phyloP scores from a whole-genome alignment of 306 rosid genomes.

The Citrullus mucosospermus region DNA sequence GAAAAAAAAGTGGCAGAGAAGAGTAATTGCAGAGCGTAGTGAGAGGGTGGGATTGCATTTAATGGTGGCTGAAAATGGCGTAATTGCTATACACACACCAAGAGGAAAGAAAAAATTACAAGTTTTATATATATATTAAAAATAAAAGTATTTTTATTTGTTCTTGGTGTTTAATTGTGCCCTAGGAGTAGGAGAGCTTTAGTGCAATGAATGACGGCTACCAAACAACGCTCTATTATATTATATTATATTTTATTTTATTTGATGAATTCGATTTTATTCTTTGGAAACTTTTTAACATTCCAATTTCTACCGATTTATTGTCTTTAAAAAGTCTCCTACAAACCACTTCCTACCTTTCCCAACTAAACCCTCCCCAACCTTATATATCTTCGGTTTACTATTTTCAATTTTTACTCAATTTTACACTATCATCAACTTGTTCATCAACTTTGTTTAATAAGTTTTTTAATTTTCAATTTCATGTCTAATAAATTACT shows the following conservation, averaged over 20 bases:
- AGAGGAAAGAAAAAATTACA: background rate
- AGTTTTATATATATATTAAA: no score
- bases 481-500: no score
- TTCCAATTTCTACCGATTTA: background rate
- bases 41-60: conserved; percentile 98
- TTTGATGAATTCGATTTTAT: background rate
- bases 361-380: background rate
- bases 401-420: no score
- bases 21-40: conserved; percentile 93
- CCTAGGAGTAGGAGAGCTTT: background rate
- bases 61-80: conserved; percentile 65
- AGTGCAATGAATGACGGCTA: conserved; percentile 16
- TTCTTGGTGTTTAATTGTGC: background rate
- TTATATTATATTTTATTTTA: background rate
- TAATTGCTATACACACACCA: conserved; percentile 38
- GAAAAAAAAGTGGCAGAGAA: conserved; percentile 38
- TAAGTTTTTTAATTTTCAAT: no score
- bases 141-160: background rate
- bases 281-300: background rate
- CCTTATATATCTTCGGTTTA: background rate
- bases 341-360: background rate
- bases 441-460: no score
- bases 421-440: no score
- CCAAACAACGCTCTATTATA: conserved; percentile 6
- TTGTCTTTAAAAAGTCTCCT: background rate